Evolutionary conservation across 176 grass and related monocot species (phyloP).

Genomic region (Thinopyrum elongatum): DNA sequence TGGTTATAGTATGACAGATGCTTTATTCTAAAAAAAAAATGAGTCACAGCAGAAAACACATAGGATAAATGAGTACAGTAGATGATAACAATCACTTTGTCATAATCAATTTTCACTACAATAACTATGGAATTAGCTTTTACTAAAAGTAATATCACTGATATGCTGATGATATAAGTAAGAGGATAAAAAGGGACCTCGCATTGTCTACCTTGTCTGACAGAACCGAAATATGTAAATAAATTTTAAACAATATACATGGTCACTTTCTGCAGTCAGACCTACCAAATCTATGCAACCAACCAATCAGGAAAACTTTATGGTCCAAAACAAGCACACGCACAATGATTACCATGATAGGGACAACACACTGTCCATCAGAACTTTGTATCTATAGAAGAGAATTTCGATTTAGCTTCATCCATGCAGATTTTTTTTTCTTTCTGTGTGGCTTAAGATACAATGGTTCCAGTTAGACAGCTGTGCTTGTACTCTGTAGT

Average conservation of each 20-base stretch:
- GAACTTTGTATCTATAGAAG: constrained; percentile 3
- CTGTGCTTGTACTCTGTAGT: neutral
- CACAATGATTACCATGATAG: constrained; percentile 31
- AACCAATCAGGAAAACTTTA: constrained; percentile 40
- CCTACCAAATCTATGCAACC: constrained; percentile 47
- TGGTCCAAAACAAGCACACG: neutral
- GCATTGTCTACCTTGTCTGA: neutral
- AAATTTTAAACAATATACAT: constrained; percentile 17
- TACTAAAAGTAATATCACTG: neutral
- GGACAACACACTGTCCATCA: constrained; percentile 10
- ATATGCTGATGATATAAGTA: neutral
- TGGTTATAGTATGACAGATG: neutral
- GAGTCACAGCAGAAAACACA: neutral
- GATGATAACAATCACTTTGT: neutral
- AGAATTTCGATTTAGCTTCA: constrained; percentile 19
- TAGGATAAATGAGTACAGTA: neutral
- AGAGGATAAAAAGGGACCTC: neutral
- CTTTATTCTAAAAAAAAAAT: neutral
- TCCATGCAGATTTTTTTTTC: neutral
- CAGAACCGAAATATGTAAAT: neutral
- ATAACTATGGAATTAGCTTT: neutral
- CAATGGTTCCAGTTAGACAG: constrained; percentile 18
- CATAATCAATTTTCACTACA: neutral
- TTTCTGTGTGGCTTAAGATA: neutral
- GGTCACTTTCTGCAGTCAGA: neutral